Evolutionary conservation across 495 filamentous ascomycete species (phyloP).

Genomic region (Talaromyces trachyspermus): DNA sequence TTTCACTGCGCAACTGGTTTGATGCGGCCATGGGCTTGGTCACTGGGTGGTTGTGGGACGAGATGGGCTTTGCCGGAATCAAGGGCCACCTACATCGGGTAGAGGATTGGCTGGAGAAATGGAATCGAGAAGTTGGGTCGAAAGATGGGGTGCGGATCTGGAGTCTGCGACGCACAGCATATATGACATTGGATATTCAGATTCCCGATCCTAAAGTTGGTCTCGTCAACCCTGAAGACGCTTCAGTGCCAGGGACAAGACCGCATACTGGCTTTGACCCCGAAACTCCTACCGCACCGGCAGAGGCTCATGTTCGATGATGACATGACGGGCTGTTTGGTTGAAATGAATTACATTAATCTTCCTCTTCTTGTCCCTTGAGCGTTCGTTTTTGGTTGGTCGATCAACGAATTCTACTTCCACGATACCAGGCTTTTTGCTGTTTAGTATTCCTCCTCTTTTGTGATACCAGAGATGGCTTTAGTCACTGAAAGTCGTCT

Average conservation of each 20-base stretch:
- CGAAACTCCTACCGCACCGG: neutral
- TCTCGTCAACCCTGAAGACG: slow-evolving; percentile 34
- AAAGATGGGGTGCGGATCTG: slow-evolving; percentile 61
- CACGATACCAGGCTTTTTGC: slow-evolving; percentile 24
- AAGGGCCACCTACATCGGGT: slow-evolving; percentile 60
- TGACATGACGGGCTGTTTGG: neutral
- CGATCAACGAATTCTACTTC: slow-evolving; percentile 11
- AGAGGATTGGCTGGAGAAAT: slow-evolving; percentile 72
- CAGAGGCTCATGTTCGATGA: slow-evolving; percentile 1
- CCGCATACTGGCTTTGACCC: slow-evolving; percentile 25
- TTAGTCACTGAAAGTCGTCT: too few relatives aligned
- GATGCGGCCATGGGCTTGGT: slow-evolving; percentile 69
- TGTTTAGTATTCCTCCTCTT: slow-evolving; percentile 12
- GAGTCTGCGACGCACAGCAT: slow-evolving; percentile 72
- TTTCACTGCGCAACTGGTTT: slow-evolving; percentile 58
- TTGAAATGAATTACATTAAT: neutral
- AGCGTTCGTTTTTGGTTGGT: slow-evolving; percentile 17
- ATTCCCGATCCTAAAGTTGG: slow-evolving; percentile 73
- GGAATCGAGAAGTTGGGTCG: slow-evolving; percentile 60
- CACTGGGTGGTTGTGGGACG: slow-evolving; percentile 92
- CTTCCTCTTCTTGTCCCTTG: slow-evolving; percentile 4
- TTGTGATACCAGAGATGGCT: slow-evolving; percentile 8
- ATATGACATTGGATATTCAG: slow-evolving; percentile 83
- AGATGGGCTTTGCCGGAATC: slow-evolving; percentile 63
- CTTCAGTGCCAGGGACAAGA: slow-evolving; percentile 31